A percentile compares a stretch with the other conserved stretches of the same genome.
Evolutionary conservation across 129 eudicot genomes (phyloP).

Genomic region (Centrapalus pauciflorus): DNA sequence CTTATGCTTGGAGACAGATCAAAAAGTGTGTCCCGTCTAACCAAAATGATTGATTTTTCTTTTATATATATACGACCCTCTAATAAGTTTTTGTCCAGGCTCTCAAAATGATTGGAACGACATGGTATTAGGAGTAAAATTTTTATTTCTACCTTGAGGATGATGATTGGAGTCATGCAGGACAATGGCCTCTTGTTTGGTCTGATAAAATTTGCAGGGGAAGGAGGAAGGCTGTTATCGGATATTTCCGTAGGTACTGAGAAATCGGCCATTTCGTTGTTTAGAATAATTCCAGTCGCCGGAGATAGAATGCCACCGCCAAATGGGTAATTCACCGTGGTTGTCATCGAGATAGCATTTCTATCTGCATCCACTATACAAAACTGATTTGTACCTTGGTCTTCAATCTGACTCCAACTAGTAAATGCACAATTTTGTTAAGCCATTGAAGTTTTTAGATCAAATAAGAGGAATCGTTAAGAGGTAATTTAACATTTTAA

Average conservation of each 20-base stretch:
- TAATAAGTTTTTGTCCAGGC: too few relatives aligned
- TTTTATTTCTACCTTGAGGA: conserved; percentile 60
- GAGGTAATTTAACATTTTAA: too few relatives aligned
- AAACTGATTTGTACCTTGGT: conserved; percentile 88
- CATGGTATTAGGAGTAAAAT: neutral
- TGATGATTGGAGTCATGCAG: conserved; percentile 76
- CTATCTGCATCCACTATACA: conserved; percentile 86
- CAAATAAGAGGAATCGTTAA: too few relatives aligned
- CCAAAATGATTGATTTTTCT: too few relatives aligned
- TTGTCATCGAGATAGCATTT: conserved; percentile 87
- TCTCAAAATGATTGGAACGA: too few relatives aligned
- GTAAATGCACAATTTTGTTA: neutral
- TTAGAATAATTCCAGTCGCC: conserved; percentile 71
- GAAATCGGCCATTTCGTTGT: conserved; percentile 76
- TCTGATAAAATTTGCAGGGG: conserved; percentile 71
- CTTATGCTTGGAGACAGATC: too few relatives aligned
- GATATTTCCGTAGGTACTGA: conserved; percentile 66
- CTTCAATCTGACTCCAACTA: conserved; percentile 84
- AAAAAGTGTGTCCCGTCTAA: too few relatives aligned
- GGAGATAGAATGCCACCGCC: conserved; percentile 80
- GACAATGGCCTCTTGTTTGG: conserved; percentile 91
- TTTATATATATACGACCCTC: too few relatives aligned
- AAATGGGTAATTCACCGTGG: conserved; percentile 72
- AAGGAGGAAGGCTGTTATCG: conserved; percentile 69
- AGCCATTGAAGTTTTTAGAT: neutral